Evolutionary conservation across 1,284 basidiomycete genomes (phyloP).

Genomic region (Wallemia mellicola): DNA sequence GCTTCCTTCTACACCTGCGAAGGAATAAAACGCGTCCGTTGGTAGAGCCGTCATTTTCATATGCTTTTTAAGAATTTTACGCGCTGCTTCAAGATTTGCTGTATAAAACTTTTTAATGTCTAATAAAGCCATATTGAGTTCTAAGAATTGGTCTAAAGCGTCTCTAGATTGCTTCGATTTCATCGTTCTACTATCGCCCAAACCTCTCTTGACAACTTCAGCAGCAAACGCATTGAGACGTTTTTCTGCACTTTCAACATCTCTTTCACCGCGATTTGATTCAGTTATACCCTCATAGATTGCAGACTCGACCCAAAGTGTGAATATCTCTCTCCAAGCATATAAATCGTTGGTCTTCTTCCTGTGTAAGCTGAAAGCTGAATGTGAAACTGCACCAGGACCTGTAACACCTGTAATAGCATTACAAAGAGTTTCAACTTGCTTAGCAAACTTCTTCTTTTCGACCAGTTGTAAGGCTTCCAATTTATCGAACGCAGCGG

Average conservation of each 20-base stretch:
- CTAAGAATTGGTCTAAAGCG: conserved; percentile 47
- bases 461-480: conserved; percentile 32
- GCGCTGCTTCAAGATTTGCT: conserved; percentile 61
- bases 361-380: conserved; percentile 13
- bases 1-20: conserved; percentile 4
- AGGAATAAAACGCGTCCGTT: conserved; percentile 7
- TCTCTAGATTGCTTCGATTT: conserved; percentile 27
- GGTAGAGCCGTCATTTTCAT: background rate
- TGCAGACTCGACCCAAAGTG: conserved; percentile 56
- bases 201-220: conserved; percentile 29
- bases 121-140: conserved; percentile 49
- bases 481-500: conserved; percentile 36
- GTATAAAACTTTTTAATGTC: conserved; percentile 66
- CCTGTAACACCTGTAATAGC: conserved; percentile 30
- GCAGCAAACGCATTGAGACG: conserved; percentile 39
- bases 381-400: conserved; percentile 26
- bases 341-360: conserved; percentile 39
- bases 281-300: conserved; percentile 62
- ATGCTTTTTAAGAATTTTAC: conserved; percentile 88
- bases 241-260: conserved; percentile 36
- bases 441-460: conserved; percentile 29
- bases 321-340: conserved; percentile 70
- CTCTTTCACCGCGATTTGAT: conserved; percentile 37
- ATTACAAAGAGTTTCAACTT: conserved; percentile 29
- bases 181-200: conserved; percentile 29